Base-by-base conservation (phyloP, 345 rosid genomes). In the Rhodamnia rubescens region DNA sequence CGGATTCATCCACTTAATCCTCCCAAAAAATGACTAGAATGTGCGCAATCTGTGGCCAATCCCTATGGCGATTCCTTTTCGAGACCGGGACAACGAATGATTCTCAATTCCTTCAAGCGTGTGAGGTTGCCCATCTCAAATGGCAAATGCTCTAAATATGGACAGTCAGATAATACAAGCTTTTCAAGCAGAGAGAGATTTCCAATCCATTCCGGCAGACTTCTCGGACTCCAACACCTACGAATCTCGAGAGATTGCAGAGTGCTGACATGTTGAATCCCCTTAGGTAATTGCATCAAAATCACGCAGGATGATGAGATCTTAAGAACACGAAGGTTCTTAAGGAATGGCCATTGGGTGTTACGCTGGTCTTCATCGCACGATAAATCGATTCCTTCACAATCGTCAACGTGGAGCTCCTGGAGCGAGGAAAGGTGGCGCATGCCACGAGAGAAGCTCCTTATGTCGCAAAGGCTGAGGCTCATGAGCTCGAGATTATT, bases 101-200 rank as follows among this genome's bases (percentile, higher is more conserved):
- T n/a, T 58, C 8, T 11, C 16, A 1, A 2, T n/a, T 58, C 16
- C 32, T n/a, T 58, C 18, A 58, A 58, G 4, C 4, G 18, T 12
- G 16, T 5, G 18, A n/a, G 18, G 36, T n/a, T 58, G 9, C 2
- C 0, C 4, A 0, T 58, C 0, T 13, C 18, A 2, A 2, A n/a
- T n/a, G 3, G 1, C 6, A 58, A 2, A 12, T 0, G 0, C 8
- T 1, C 2, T 12, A n/a, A 58, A 0, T 0, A 0, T 12, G 0
- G 0, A 11, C 69, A 12, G 1, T 12, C 0, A n/a, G 0, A 12
- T 58, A 58, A 0, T 58, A 2, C 16, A 10, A 13, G 4, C 69
- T n/a, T 0, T 58, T 58, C 69, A 0, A n/a, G 36, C 0, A 2
- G 0, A 12, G 69, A 58, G 32, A 58, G 12, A n/a, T 58, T 58